Evolutionary conservation across 495 filamentous ascomycete genomes (phyloP), one percentile per base, ranked within the genome.

Genomic region (Amphirosellinia nigrospora): DNA sequence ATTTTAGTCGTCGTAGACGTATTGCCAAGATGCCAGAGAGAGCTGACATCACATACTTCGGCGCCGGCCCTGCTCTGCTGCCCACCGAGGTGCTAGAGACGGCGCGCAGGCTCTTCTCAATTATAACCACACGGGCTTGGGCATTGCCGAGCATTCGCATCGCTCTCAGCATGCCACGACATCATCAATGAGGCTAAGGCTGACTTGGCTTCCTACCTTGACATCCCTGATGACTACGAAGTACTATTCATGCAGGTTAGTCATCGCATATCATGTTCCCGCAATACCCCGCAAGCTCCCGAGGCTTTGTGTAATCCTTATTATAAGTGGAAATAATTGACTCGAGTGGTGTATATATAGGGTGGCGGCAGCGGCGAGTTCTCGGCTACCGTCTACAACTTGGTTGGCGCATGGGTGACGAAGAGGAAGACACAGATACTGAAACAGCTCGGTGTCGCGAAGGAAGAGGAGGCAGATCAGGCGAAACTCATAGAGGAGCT

Each of bases 131-230:
- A 89, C 84, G 64, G 92, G 93, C 58, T 81, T 94, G 67, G 90
- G 88, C 65, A 80, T 92, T n/a, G 89, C 89, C 71, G 93, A 95
- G 76, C 90, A 93, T 77, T 93, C 91, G 26, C 93, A 96, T 78
- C 92, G 93, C 56, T 91, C 88, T 5, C 77, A 86, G 19, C 82
- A 89, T 43, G 92, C 92, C 26, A 84, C 52, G 82, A 88, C 34
- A 88, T 92, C 64, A 79, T 90, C 69, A 81, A 85, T 56, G 75
- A 82, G 34, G 80, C 83, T 39, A 89, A 89, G 70, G 81, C 82
- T 45, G 82, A 85, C 69, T 79, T 90, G 19, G 80, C 80, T 30
- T 79, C 79, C 11, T 88, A 90, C 65, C 86, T 91, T 39, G 87
- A 91, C 71, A 88, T 92, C 68, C 91, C 90, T 7, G 83, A 88